A percentile compares a stretch with the other conserved stretches of the same genome.
phyloP scores from a whole-genome alignment of 805 yeast genomes.

The Ogataea trehalophila region DNA sequence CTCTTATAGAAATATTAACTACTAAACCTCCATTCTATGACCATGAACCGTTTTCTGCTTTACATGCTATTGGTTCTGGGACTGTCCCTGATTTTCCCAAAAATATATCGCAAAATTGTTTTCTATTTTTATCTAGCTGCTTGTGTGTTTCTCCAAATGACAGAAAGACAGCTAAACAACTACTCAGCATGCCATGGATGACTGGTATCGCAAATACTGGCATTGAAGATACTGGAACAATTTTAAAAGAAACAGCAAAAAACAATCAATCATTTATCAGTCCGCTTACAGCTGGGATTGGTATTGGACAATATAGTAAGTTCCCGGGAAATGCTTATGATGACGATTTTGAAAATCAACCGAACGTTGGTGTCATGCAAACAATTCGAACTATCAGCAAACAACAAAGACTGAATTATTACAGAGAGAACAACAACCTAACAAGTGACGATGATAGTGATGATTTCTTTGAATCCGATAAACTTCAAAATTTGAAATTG shows the following conservation, averaged over 20 bases:
- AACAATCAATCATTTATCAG: neutral
- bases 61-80: slow-evolving; percentile 79
- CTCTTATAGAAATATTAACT: slow-evolving; percentile 79
- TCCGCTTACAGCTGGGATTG: neutral
- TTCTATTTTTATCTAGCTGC: slow-evolving; percentile 52
- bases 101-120: slow-evolving; percentile 14
- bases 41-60: slow-evolving; percentile 68
- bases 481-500: too few species aligned
- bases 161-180: slow-evolving; percentile 50
- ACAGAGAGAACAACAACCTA: slow-evolving; percentile 1
- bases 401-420: slow-evolving; percentile 15
- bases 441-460: too few species aligned
- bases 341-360: slow-evolving; percentile 15
- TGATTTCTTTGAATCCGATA: too few species aligned
- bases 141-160: slow-evolving; percentile 72
- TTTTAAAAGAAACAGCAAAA: slow-evolving; percentile 1
- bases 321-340: slow-evolving; percentile 14
- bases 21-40: slow-evolving; percentile 86
- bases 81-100: slow-evolving; percentile 66
- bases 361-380: slow-evolving; percentile 6
- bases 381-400: slow-evolving; percentile 16
- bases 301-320: slow-evolving; percentile 14
- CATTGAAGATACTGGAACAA: neutral
- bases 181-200: slow-evolving; percentile 64
- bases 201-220: neutral